These are phyloP conservation scores for Auricularia auricula-judae DNA, from an alignment of 768 basidiomycete genomes.

Conservation along the genomic window DNA sequence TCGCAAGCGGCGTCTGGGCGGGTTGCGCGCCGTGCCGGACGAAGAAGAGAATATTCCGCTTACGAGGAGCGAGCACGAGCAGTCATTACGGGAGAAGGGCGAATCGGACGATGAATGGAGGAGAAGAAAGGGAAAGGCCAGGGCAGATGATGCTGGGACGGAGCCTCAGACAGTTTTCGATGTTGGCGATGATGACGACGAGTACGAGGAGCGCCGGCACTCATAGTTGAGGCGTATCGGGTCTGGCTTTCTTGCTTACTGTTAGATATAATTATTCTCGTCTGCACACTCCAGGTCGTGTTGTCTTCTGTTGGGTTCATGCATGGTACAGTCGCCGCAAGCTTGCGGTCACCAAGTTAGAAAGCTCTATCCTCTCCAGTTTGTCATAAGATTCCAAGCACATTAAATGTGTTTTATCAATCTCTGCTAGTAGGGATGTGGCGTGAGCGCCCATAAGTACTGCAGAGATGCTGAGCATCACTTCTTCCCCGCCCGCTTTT, in stretches of 20 bases:
- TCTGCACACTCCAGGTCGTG: no score
- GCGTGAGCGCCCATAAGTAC: no score
- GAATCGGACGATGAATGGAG: conserved; percentile 14
- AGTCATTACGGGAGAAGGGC: conserved; percentile 15
- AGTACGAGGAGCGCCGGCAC: conserved; percentile 4
- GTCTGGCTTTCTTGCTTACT: no score
- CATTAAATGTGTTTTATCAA: no score
- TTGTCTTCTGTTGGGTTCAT: not conserved
- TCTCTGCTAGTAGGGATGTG: no score
- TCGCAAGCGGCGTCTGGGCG: conserved; percentile 30
- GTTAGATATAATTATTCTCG: no score
- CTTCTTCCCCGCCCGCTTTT: conserved; percentile 54
- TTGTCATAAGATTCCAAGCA: no score
- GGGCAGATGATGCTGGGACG: conserved; percentile 11
- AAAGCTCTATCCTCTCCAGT: not conserved
- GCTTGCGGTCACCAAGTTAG: not conserved
- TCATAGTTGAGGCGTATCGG: no score
- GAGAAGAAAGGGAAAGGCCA: conserved; percentile 25
- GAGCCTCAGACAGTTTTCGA: conserved; percentile 29
- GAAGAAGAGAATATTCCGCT: conserved; percentile 66
- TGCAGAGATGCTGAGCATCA: not conserved
- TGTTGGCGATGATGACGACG: conserved; percentile 34
- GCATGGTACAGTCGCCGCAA: no score
- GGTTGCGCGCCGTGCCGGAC: conserved; percentile 27
- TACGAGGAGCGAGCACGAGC: conserved; percentile 17